Conservation (phyloP, 2,329 filamentous ascomycete species). For the Leptosphaerulina australis region DNA sequence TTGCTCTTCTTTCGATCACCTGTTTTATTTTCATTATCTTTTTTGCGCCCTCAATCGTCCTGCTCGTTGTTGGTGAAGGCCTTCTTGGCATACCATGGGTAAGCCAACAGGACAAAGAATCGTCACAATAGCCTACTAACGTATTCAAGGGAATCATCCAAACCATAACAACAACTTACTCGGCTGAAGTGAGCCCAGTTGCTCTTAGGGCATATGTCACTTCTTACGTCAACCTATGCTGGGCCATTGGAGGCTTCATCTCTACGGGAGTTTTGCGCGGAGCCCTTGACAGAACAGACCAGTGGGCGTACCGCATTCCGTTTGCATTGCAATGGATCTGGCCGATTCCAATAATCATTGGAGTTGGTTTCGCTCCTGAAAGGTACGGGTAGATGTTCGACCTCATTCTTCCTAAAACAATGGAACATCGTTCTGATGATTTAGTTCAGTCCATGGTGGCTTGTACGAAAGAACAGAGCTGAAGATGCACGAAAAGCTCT, state of each 20-base stretch:
- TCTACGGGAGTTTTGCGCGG: slow-evolving; percentile 70
- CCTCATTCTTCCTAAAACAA: neutral
- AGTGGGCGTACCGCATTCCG: slow-evolving; percentile 68
- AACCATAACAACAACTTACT: slow-evolving; percentile 51
- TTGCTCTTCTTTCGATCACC: slow-evolving; percentile 19
- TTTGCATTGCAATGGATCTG: slow-evolving; percentile 77
- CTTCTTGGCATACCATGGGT: slow-evolving; percentile 44
- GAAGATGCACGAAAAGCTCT: slow-evolving; percentile 10
- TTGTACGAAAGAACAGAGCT: slow-evolving; percentile 4
- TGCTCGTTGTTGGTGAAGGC: slow-evolving; percentile 28
- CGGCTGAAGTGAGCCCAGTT: slow-evolving; percentile 68
- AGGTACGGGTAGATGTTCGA: slow-evolving; percentile 71
- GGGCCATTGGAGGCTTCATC: slow-evolving; percentile 64
- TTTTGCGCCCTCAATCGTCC: slow-evolving; percentile 25
- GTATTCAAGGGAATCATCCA: slow-evolving; percentile 44
- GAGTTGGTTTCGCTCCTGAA: slow-evolving; percentile 70
- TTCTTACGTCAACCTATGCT: slow-evolving; percentile 58
- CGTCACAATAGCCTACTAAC: neutral
- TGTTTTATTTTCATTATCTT: slow-evolving; percentile 31
- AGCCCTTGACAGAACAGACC: slow-evolving; percentile 62
- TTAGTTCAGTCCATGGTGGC: slow-evolving; percentile 7
- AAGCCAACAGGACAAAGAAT: neutral
- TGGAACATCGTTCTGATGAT: neutral
- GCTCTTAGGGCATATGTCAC: slow-evolving; percentile 61
- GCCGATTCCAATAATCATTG: slow-evolving; percentile 67